These are phyloP conservation scores for Fusarium brachygibbosum DNA, from an alignment of 2,329 filamentous ascomycete genomes.

Conservation along the genomic window DNA sequence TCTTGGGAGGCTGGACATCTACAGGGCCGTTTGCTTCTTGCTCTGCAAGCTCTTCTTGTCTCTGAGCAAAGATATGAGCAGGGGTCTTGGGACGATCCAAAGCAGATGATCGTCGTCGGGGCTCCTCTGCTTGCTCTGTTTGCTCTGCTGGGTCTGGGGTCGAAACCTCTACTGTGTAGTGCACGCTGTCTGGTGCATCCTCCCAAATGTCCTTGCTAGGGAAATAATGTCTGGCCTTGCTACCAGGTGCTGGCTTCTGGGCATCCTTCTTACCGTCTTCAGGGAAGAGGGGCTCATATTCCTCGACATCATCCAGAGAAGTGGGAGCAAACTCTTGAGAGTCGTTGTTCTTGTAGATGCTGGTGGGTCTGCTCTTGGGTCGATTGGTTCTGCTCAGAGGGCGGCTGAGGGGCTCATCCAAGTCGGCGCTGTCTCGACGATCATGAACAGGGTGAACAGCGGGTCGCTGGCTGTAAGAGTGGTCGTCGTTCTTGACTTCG, in stretches of 20 bases:
- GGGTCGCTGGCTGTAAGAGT: slow-evolving; percentile 77
- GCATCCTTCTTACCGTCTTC: slow-evolving; percentile 74
- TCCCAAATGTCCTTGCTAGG: slow-evolving; percentile 98
- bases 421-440: slow-evolving; percentile 70
- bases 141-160: slow-evolving; percentile 72
- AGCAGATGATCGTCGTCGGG: slow-evolving; percentile 53
- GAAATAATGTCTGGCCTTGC: slow-evolving; percentile 77
- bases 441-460: slow-evolving; percentile 83
- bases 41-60: slow-evolving; percentile 75
- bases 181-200: slow-evolving; percentile 88
- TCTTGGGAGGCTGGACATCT: slow-evolving; percentile 49
- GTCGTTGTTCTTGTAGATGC: slow-evolving; percentile 69
- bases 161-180: slow-evolving; percentile 84
- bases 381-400: slow-evolving; percentile 64
- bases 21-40: slow-evolving; percentile 58
- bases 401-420: slow-evolving; percentile 70
- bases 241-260: slow-evolving; percentile 56
- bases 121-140: slow-evolving; percentile 57
- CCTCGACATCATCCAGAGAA: slow-evolving; percentile 87
- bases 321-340: slow-evolving; percentile 70
- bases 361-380: slow-evolving; percentile 62
- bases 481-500: slow-evolving; percentile 82
- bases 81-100: slow-evolving; percentile 65
- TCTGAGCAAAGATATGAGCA: slow-evolving; percentile 74
- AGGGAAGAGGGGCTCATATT: slow-evolving; percentile 95